Percentiles rank a stretch among this genome's conserved stretches.
Evolutionary conservation across 352 stramenopile species (phyloP).

Genomic region (Halophytophthora batemanensis): DNA sequence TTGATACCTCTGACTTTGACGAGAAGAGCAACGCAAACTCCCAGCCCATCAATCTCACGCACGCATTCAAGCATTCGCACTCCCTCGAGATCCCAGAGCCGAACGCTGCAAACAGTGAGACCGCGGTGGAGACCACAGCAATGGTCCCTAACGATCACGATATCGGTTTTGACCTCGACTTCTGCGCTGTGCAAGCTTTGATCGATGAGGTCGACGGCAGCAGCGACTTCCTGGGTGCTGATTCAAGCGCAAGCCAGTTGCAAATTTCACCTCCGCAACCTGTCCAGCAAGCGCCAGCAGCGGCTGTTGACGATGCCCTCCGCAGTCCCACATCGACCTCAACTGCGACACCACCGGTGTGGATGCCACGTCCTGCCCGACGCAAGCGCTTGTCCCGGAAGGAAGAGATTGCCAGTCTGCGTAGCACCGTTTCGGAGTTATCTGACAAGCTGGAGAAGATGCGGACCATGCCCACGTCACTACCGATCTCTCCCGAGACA

Average conservation of each 20-base stretch:
- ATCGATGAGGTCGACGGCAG: constrained; percentile 11
- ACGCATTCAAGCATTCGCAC: neutral
- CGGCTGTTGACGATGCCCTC: neutral
- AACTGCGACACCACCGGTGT: no score
- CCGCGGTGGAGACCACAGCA: no score
- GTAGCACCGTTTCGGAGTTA: constrained; percentile 2
- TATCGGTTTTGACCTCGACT: constrained; percentile 1
- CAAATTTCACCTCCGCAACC: neutral
- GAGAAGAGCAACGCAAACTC: no score
- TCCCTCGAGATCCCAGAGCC: neutral
- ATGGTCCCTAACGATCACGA: neutral
- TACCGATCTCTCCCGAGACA: no score
- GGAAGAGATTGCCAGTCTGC: constrained; percentile 7
- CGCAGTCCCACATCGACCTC: no score
- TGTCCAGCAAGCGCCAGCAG: neutral
- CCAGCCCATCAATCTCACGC: neutral
- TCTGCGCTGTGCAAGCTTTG: constrained; percentile 5
- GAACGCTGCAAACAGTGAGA: neutral
- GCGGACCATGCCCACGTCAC: neutral
- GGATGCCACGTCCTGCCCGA: no score
- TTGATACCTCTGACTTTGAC: no score
- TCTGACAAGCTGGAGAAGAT: constrained; percentile 10
- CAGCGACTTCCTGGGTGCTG: no score
- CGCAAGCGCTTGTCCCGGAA: constrained; percentile 8
- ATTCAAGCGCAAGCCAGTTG: neutral